These are phyloP conservation scores for Cinnamomum chago DNA, from an alignment of 164 flowering plant species.

Conservation along the genomic window DNA sequence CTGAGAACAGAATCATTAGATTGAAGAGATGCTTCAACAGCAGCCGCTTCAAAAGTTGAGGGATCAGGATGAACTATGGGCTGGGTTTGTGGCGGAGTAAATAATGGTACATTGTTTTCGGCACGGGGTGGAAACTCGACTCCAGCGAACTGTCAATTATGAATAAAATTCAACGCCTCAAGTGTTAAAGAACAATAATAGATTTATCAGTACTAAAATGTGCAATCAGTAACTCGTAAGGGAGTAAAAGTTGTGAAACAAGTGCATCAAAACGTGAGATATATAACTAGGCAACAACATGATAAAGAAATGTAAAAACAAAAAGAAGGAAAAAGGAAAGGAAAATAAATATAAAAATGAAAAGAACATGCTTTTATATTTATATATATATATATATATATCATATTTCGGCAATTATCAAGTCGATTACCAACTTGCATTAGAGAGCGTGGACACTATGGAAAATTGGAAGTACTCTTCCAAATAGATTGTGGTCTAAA, in stretches of 20 bases:
- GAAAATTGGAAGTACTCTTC: too few species aligned
- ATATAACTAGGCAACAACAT: not conserved
- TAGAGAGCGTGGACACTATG: too few species aligned
- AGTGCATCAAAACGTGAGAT: not conserved
- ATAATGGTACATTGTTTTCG: slow-evolving; percentile 64
- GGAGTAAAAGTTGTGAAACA: not conserved
- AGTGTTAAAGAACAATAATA: too few species aligned
- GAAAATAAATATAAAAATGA: too few species aligned
- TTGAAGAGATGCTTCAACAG: slow-evolving; percentile 68
- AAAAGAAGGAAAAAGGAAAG: not conserved
- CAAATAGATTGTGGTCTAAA: too few species aligned
- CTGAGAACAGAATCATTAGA: slow-evolving; percentile 78
- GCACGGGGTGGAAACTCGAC: slow-evolving; percentile 61
- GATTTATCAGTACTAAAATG: not conserved
- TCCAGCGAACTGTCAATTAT: slow-evolving; percentile 44
- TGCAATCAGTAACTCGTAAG: not conserved
- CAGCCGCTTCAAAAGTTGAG: slow-evolving; percentile 51
- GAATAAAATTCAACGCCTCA: not conserved
- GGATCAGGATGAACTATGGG: slow-evolving; percentile 43
- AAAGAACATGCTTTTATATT: too few species aligned
- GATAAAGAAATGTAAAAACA: too few species aligned
- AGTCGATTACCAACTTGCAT: not conserved
- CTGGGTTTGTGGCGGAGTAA: slow-evolving; percentile 93
- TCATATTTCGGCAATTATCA: not conserved
- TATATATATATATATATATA: too few species aligned